A percentile compares a stretch with the other conserved stretches of the same genome.
These are phyloP conservation scores for Phytophthora pisi DNA, from an alignment of 352 stramenopile genomes.

Conservation along the genomic window DNA sequence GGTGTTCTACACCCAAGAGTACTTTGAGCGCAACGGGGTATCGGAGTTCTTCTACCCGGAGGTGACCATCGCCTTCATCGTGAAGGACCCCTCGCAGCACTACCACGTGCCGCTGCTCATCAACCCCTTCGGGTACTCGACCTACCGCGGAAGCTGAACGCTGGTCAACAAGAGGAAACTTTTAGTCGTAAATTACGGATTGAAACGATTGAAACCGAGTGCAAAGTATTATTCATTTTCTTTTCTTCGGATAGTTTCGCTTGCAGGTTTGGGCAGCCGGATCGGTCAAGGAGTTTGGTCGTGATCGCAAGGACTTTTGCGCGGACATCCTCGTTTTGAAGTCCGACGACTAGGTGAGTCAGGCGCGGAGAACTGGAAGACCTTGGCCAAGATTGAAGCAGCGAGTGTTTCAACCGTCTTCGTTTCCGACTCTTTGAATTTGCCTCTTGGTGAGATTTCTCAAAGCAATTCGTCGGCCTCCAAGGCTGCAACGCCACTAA, in stretches of 20 bases:
- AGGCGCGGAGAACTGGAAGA: background rate
- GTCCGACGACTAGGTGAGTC: too few species aligned
- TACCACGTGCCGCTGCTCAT: conserved; percentile 92
- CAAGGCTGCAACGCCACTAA: conserved; percentile 32
- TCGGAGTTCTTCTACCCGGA: conserved; percentile 88
- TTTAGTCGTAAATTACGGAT: too few species aligned
- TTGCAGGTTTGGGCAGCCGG: too few species aligned
- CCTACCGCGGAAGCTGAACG: conserved; percentile 84
- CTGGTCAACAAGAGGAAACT: background rate
- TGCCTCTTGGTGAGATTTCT: background rate
- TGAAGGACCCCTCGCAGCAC: conserved; percentile 76
- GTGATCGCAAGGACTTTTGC: too few species aligned
- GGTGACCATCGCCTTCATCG: conserved; percentile 80
- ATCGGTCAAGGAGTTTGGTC: too few species aligned
- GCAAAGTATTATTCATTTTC: too few species aligned
- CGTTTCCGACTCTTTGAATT: background rate
- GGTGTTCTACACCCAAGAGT: conserved; percentile 80
- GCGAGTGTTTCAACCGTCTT: background rate
- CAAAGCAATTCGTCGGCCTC: conserved; percentile 21
- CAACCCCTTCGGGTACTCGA: conserved; percentile 90
- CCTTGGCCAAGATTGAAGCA: background rate
- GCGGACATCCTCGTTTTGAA: background rate
- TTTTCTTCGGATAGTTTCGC: too few species aligned
- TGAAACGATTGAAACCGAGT: too few species aligned
- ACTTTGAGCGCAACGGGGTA: conserved; percentile 75